Conservation (phyloP, 2,329 filamentous ascomycete species). For the Pseudocercospora pini-densiflorae region DNA sequence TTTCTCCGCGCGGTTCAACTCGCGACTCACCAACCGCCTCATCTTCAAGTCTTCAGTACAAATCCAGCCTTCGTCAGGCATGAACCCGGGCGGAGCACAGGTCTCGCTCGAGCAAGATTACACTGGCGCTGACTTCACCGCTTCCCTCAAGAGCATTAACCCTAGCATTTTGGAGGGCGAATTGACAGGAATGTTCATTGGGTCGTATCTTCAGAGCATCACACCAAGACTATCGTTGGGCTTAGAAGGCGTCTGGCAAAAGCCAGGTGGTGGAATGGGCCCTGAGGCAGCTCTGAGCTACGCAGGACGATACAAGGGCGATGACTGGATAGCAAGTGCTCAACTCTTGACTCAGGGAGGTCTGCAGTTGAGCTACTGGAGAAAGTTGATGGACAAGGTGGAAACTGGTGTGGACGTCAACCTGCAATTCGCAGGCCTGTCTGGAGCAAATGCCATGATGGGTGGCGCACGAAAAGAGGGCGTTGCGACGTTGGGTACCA, state of each 20-base stretch:
- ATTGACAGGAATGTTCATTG: constrained; percentile 92
- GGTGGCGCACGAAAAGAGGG: constrained; percentile 80
- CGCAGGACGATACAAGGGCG: constrained; percentile 85
- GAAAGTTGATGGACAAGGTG: constrained; percentile 87
- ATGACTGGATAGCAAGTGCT: constrained; percentile 90
- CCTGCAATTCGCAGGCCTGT: constrained; percentile 73
- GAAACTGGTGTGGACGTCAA: constrained; percentile 96
- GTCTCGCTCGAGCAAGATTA: constrained; percentile 96
- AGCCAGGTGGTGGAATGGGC: constrained; percentile 77
- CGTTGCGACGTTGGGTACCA: constrained; percentile 87
- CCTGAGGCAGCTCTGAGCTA: constrained; percentile 94
- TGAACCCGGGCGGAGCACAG: constrained; percentile 77
- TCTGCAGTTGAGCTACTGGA: constrained; percentile 92
- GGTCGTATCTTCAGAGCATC: constrained; percentile 91
- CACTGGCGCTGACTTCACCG: constrained; percentile 88
- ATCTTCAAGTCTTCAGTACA: constrained; percentile 88
- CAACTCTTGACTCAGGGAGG: constrained; percentile 89
- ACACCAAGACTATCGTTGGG: constrained; percentile 86
- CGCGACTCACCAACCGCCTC: constrained; percentile 78
- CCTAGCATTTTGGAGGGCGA: constrained; percentile 92
- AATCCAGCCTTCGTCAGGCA: constrained; percentile 64
- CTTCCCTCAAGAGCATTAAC: constrained; percentile 91
- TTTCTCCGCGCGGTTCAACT: constrained; percentile 89
- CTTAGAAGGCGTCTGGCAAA: constrained; percentile 93
- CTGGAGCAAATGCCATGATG: constrained; percentile 68